A percentile compares a stretch with the other conserved stretches of the same genome.
Conservation (phyloP, 768 basidiomycete genomes). For the Pleurotus tuber-regium region DNA sequence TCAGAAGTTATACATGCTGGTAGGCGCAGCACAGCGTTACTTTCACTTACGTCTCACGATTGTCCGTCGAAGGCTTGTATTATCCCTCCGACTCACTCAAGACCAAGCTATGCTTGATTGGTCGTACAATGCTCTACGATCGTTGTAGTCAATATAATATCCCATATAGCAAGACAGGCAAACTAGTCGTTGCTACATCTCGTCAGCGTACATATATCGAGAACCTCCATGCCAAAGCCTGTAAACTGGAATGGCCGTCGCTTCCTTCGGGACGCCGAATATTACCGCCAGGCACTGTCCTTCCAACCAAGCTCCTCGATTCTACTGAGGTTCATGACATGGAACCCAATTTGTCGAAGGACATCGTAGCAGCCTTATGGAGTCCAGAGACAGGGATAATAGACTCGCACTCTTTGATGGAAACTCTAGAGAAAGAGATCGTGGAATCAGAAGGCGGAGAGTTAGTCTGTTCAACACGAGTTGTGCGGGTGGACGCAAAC, state of each 20-base stretch:
- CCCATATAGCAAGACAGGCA: conserved; percentile 73
- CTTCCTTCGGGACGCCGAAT: conserved; percentile 13
- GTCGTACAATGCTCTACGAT: conserved; percentile 80
- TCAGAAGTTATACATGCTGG: conserved; percentile 95
- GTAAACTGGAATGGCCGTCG: conserved; percentile 48
- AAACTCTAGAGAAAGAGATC: conserved; percentile 80
- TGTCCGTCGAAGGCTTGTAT: conserved; percentile 58
- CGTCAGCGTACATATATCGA: conserved; percentile 72
- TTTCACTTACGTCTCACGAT: not conserved
- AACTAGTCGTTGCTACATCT: conserved; percentile 81
- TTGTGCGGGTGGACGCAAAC: conserved; percentile 81
- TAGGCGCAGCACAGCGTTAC: conserved; percentile 19
- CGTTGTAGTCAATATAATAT: conserved; percentile 64
- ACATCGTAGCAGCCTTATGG: conserved; percentile 74
- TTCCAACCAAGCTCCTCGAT: conserved; percentile 68
- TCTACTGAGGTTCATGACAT: conserved; percentile 66
- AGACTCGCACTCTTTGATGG: conserved; percentile 83
- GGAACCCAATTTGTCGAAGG: conserved; percentile 78
- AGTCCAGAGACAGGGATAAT: conserved; percentile 89
- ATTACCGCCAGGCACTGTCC: conserved; percentile 32
- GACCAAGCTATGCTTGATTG: conserved; percentile 81
- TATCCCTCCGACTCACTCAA: conserved; percentile 85
- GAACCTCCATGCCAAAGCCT: conserved; percentile 61
- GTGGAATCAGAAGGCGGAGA: conserved; percentile 64
- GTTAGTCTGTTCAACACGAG: conserved; percentile 74